Conservation (phyloP, 495 filamentous ascomycete species). For the Tuber indicum region DNA sequence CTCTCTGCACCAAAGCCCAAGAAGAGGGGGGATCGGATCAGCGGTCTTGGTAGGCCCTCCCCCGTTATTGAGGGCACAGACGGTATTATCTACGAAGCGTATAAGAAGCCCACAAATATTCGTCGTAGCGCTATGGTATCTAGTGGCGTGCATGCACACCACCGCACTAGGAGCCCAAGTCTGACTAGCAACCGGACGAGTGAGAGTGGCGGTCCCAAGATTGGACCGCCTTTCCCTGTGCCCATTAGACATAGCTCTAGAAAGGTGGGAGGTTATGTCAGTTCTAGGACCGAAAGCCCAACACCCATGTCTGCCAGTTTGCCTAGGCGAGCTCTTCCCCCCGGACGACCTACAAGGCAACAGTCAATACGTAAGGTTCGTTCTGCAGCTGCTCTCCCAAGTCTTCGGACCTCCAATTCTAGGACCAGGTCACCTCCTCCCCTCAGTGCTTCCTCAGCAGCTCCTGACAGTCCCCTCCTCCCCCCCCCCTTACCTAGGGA, state of each 20-base stretch:
- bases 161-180: slow-evolving; percentile 67
- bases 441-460: slow-evolving; percentile 58
- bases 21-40: slow-evolving; percentile 30
- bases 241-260: slow-evolving; percentile 83
- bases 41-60: slow-evolving; percentile 27
- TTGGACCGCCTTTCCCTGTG: slow-evolving; percentile 77
- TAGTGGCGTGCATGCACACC: slow-evolving; percentile 65
- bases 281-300: slow-evolving; percentile 68
- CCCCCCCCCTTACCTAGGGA: slow-evolving; percentile 65
- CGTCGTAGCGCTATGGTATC: slow-evolving; percentile 66
- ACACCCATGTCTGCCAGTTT: slow-evolving; percentile 47
- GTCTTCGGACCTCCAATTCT: slow-evolving; percentile 44
- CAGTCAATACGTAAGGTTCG: slow-evolving; percentile 67
- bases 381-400: slow-evolving; percentile 66
- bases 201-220: slow-evolving; percentile 45
- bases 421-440: slow-evolving; percentile 60
- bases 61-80: slow-evolving; percentile 10
- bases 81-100: slow-evolving; percentile 12
- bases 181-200: slow-evolving; percentile 54
- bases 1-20: slow-evolving; percentile 53
- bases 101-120: slow-evolving; percentile 42
- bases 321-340: slow-evolving; percentile 21
- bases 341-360: slow-evolving; percentile 42
- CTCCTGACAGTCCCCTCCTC: slow-evolving; percentile 62
- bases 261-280: slow-evolving; percentile 61